Percentiles rank a stretch among this genome's conserved stretches.
Conservation (phyloP, 306 rosid species). For the Amphicarpaea edgeworthii region DNA sequence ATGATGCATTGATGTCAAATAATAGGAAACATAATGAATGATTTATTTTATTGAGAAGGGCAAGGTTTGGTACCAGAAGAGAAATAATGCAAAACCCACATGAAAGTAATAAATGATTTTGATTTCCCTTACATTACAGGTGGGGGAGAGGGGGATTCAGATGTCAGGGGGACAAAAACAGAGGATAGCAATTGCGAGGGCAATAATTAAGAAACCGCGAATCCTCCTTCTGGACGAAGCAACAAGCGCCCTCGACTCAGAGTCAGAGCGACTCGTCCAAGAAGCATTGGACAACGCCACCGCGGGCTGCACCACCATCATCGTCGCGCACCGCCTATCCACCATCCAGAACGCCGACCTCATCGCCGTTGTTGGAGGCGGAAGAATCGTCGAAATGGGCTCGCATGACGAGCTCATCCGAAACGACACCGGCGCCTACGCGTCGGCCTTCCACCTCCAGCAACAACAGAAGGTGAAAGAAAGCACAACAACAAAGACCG, state of each 20-base stretch:
- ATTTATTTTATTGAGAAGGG: too few species aligned
- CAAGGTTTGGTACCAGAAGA: too few species aligned
- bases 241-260: slow-evolving; percentile 70
- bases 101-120: background rate
- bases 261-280: slow-evolving; percentile 67
- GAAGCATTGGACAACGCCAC: slow-evolving; percentile 59
- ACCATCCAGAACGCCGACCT: slow-evolving; percentile 60
- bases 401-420: slow-evolving; percentile 49
- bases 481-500: background rate
- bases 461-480: slow-evolving; percentile 36
- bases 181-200: slow-evolving; percentile 71
- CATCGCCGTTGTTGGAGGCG: slow-evolving; percentile 51
- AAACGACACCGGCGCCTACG: slow-evolving; percentile 39
- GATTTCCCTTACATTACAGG: slow-evolving; percentile 36
- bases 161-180: slow-evolving; percentile 79
- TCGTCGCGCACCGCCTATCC: slow-evolving; percentile 70
- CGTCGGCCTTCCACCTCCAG: slow-evolving; percentile 43
- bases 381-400: slow-evolving; percentile 48
- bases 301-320: slow-evolving; percentile 59
- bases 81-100: background rate
- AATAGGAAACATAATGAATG: too few species aligned
- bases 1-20: too few species aligned
- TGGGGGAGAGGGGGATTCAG: slow-evolving; percentile 68
- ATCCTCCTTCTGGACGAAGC: slow-evolving; percentile 73
- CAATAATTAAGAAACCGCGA: slow-evolving; percentile 60